Evolutionary conservation across 23 red algal species (phyloP), one percentile per base, ranked within the genome.

Genomic region (Gracilaria vermiculophylla): DNA sequence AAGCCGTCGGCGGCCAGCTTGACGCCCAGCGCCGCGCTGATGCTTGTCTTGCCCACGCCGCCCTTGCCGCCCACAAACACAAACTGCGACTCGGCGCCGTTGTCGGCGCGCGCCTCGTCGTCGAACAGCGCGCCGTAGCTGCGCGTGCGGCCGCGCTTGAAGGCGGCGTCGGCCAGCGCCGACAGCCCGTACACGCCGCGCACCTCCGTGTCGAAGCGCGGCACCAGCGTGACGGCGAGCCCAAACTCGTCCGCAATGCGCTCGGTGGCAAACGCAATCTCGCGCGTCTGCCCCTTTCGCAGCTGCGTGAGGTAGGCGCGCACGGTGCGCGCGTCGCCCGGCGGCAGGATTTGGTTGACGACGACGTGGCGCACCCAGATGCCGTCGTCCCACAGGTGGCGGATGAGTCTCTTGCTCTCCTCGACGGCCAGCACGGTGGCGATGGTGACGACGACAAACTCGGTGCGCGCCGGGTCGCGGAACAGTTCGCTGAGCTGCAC

Each of bases 391-490:
- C 73, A 83, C 15, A 97, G 70, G 19, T 71, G 78, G 4, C 76
- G 65, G 24, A 97, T 88, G 13, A 97, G 51, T 14, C 95, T 67
- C 58, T 79, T 73, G 24, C 92, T 92, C 89, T 99, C 97, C 71
- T 61, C 88, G 2, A 95, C 90, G 16, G 97, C 83, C 20, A 99
- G 76, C 1, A 83, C 78, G 19, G 90, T 99, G 20, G 97, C 72
- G 50, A 95, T 99, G 69, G 97, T 92, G 27, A 99, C 92, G 43
- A 95, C 80, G 1, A 99, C 78, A 87, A 99, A 95, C 65, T 99
- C 92, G 10, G 92, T 61, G 1, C 81, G 82, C n/a, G 45, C 45
- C 3, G 86, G 78, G 86, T 99, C 97, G 12, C 94, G 78, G 39
- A 99, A 83, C 64, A 94, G 24, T 48, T 92, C 84, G 31, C 73